Evolutionary conservation across 768 basidiomycete species (phyloP), one percentile per base, ranked within the genome.

Genomic region (Suillus variegatus): DNA sequence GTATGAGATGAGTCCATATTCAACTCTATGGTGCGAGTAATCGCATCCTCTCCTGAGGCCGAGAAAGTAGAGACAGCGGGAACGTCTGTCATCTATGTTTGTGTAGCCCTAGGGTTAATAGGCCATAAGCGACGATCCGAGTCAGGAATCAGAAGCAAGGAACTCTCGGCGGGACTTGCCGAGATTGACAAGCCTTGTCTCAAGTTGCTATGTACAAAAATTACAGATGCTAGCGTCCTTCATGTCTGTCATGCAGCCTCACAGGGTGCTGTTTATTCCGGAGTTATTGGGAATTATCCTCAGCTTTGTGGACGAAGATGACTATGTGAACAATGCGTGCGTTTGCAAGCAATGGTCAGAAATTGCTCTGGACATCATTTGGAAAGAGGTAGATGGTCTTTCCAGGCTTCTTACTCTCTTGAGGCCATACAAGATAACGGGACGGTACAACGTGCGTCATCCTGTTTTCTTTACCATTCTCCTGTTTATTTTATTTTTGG

Each of bases 291-390:
- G 86, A 61, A 81, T 86, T 72, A 76, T 90, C 10, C 85, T 89
- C 72, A 74, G 74, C 40, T 82, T 79, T 65, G 68, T 87, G 28
- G 84, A 84, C 66, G 69, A 69, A 9, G 40, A 64, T 2, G 73
- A 80, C 4, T 83, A 86, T 67, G 77, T 78, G 1, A 65, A 64
- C 2, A 87, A 84, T 60, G 87, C 85, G 3, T 74, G 77, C 38
- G 86, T 89, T 18, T 89, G 85, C 78, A 87, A 81, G 68, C 69
- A 65, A 56, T 90, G 89, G 89, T 85, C 84, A 2, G 81, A 85
- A 13, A 74, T 85, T 32, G 85, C 87, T 1, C 73, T 89, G 63
- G 84, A 88, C 69, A 69, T 76, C n/a, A 71, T 89, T 0, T 90
- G 89, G 89, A 79, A 75, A 61, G 81, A 86, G 2, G 81, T 88